phyloP scores from a whole-genome alignment of 208 protist species.

The Acanthamoeba lenticulata region DNA sequence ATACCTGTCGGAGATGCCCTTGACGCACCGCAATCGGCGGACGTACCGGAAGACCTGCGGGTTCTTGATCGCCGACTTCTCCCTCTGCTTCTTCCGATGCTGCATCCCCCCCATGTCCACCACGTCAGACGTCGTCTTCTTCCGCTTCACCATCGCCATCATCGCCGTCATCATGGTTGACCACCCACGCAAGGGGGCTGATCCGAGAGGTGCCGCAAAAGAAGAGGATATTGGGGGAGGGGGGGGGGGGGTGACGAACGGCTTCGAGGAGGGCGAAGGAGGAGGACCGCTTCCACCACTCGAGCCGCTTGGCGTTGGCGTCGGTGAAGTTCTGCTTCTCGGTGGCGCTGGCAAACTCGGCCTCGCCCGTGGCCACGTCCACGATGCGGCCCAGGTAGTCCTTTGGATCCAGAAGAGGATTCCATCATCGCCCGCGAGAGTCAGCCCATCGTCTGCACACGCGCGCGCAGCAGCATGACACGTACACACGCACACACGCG shows the following conservation, averaged over 20 bases:
- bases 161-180: too few species aligned
- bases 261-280: slow-evolving; percentile 55
- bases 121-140: too few species aligned
- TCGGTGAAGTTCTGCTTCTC: slow-evolving; percentile 52
- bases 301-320: slow-evolving; percentile 69
- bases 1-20: slow-evolving; percentile 11
- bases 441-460: background rate
- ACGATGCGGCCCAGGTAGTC: background rate
- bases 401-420: background rate
- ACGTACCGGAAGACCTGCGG: slow-evolving; percentile 6
- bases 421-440: background rate
- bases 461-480: too few species aligned
- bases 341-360: slow-evolving; percentile 4
- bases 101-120: too few species aligned
- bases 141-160: too few species aligned
- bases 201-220: too few species aligned
- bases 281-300: slow-evolving; percentile 72
- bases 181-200: too few species aligned
- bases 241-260: background rate
- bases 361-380: background rate
- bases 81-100: slow-evolving; percentile 43
- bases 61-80: background rate
- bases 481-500: background rate
- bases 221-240: background rate
- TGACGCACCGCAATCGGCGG: background rate